Conservation (phyloP, 2,329 filamentous ascomycete genomes). For the Hypoxylon sp. region DNA sequence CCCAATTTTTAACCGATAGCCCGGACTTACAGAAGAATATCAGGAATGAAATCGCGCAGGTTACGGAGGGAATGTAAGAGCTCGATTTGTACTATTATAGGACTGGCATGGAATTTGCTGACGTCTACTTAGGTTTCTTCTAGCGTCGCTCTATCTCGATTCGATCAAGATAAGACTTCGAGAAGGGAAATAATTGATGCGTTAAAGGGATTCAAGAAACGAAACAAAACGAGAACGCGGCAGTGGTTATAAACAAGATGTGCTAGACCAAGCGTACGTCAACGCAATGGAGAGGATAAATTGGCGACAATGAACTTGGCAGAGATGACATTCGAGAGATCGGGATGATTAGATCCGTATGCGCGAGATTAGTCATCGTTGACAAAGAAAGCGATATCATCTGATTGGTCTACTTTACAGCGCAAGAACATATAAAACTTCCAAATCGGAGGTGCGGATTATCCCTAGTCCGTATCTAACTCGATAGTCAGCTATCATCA, state of each 20-base stretch:
- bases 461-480: no score
- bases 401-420: no score
- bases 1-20: no score
- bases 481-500: no score
- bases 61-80: no score
- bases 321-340: conserved; percentile 55
- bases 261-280: conserved; percentile 56
- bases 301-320: conserved; percentile 51
- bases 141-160: conserved; percentile 58
- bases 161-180: conserved; percentile 54
- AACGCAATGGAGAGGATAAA: conserved; percentile 61
- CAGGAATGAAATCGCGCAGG: no score
- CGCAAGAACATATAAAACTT: no score
- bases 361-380: conserved; percentile 60
- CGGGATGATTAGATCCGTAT: conserved; percentile 57
- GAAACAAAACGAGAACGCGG: not conserved
- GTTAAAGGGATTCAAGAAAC: conserved; percentile 52
- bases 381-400: conserved; percentile 55
- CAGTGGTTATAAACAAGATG: not conserved
- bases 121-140: conserved; percentile 56
- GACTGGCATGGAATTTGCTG: not conserved
- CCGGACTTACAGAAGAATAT: no score
- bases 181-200: conserved; percentile 49
- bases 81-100: no score
- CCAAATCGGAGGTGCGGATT: no score